Evolutionary conservation across 164 flowering plant genomes (phyloP), one percentile per base, ranked within the genome.

Genomic region (Litsea cubeba): DNA sequence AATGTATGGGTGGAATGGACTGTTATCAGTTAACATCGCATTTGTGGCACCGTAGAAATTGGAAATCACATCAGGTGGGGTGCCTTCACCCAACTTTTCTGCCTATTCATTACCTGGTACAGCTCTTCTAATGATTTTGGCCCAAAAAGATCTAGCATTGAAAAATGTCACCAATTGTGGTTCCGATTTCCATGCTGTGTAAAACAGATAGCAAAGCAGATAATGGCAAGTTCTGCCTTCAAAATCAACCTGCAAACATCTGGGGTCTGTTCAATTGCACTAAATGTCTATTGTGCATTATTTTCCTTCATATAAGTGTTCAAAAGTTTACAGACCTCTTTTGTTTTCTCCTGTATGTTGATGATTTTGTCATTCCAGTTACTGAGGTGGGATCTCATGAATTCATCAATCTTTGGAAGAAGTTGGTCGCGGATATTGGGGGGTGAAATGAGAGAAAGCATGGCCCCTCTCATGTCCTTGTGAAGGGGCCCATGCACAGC

Each of bases 401-500:
- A 92, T 3, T 81, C 78, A 80, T 94, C 99, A 62, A 91, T 84
- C 74, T 87, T 88, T 0, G 94, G 95, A 69, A 96, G 74, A 74
- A 94, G 85, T 5, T 82, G 89, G 23, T 87, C 88, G 77, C 77
- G 88, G 82, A 94, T 89, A 84, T 86, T 86, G 70, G 90, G 71
- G 68, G 93, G 95, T 75, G 87, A 85, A 49, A 92, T 82, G 25
- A 92, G 88, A 58, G 87, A 8, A 69, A 94, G 89, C 82, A 96
- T 50, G 24, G 97, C 85, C 20, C 97, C 93, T 85, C 99, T 91
- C 90, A 96, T 89, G 78, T 77, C 63, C 83, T 86, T 93, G 76
- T 95, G 99, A 35, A 87, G 82, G 23, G 89, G 70, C 74, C 98
- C 98, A 81, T 86, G 88, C 25, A 95, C 99, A 54, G 97, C 94